Conservation (phyloP, 2,329 filamentous ascomycete genomes). For the Phialocephala sp. region DNA sequence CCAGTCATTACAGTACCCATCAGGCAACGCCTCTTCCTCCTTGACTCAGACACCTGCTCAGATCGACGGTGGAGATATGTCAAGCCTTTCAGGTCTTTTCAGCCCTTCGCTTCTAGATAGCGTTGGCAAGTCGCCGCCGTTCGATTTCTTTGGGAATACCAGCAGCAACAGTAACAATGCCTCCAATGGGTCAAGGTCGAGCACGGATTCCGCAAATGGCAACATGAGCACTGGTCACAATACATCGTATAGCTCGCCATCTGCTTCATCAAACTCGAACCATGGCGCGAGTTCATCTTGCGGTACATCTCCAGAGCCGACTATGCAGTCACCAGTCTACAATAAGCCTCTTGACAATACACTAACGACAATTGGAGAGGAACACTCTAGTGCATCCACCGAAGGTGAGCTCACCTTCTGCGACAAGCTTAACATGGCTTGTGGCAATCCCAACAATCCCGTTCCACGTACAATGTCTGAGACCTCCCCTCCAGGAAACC, state of each 20-base stretch:
- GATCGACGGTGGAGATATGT: slow-evolving; percentile 48
- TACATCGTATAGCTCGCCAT: slow-evolving; percentile 68
- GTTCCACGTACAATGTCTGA: slow-evolving; percentile 53
- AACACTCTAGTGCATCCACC: slow-evolving; percentile 54
- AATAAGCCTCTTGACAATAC: slow-evolving; percentile 66
- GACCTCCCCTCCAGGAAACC: slow-evolving; percentile 35
- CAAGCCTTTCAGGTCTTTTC: slow-evolving; percentile 64
- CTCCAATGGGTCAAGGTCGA: slow-evolving; percentile 52
- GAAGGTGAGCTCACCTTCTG: slow-evolving; percentile 60
- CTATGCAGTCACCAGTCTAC: slow-evolving; percentile 68
- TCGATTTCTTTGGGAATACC: slow-evolving; percentile 48
- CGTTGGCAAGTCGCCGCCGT: slow-evolving; percentile 48
- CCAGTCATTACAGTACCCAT: slow-evolving; percentile 39
- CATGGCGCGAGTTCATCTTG: slow-evolving; percentile 68
- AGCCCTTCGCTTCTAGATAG: slow-evolving; percentile 59
- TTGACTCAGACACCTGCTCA: slow-evolving; percentile 34
- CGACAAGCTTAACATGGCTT: slow-evolving; percentile 61
- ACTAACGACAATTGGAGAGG: slow-evolving; percentile 69
- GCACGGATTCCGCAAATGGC: slow-evolving; percentile 39
- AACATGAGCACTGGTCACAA: slow-evolving; percentile 47
- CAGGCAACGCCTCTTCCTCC: slow-evolving; percentile 45
- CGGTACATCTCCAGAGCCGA: slow-evolving; percentile 79
- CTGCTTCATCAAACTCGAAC: slow-evolving; percentile 66
- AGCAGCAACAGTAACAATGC: slow-evolving; percentile 42
- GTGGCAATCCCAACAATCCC: slow-evolving; percentile 57